Conservation (phyloP, 2,329 filamentous ascomycete species). For the Aspergillus uvarum region DNA sequence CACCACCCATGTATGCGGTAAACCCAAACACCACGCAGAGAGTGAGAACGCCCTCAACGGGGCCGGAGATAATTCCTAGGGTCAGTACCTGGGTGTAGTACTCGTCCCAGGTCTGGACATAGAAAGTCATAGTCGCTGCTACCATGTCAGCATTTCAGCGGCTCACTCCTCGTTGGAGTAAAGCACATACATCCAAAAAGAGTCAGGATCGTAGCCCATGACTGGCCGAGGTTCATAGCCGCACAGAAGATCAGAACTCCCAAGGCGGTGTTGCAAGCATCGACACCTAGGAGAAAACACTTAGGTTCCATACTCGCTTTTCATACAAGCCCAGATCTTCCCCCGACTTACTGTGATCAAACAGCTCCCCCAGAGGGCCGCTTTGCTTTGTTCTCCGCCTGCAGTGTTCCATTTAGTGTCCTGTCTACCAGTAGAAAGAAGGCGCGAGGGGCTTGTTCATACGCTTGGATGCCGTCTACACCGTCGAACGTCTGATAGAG, state of each 20-base stretch:
- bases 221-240: slow-evolving; percentile 88
- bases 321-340: not conserved
- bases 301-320: not conserved
- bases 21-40: slow-evolving; percentile 77
- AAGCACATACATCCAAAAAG: slow-evolving; percentile 72
- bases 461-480: slow-evolving; percentile 92
- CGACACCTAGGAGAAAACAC: slow-evolving; percentile 58
- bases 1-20: slow-evolving; percentile 82
- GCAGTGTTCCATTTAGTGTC: slow-evolving; percentile 9
- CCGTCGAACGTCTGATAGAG: slow-evolving; percentile 98
- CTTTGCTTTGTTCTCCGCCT: slow-evolving; percentile 87
- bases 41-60: slow-evolving; percentile 89
- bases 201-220: slow-evolving; percentile 80
- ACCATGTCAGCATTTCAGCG: slow-evolving; percentile 4
- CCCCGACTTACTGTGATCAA: slow-evolving; percentile 78
- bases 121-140: slow-evolving; percentile 88
- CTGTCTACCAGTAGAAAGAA: slow-evolving; percentile 4
- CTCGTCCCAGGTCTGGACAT: slow-evolving; percentile 98
- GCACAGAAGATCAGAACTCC: slow-evolving; percentile 90
- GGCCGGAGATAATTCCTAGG: slow-evolving; percentile 86
- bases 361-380: slow-evolving; percentile 90
- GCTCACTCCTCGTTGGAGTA: not conserved
- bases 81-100: slow-evolving; percentile 97
- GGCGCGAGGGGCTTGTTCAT: slow-evolving; percentile 41
- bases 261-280: slow-evolving; percentile 93